phyloP scores from a whole-genome alignment of 208 protist genomes.

The Leishmania amazonensis region DNA sequence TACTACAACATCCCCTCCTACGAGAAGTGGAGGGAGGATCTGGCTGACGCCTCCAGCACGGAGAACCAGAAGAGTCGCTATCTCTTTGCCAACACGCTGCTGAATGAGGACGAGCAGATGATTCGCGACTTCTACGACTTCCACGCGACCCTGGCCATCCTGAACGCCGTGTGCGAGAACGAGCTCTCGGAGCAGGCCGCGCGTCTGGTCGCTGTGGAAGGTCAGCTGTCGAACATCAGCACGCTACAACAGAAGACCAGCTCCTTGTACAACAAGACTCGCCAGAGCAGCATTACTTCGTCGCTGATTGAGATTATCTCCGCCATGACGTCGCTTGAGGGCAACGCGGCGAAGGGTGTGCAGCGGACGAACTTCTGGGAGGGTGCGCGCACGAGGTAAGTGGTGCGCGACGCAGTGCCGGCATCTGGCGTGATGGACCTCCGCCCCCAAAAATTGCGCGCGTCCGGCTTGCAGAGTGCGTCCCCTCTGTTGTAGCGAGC shows the following conservation, averaged over 20 bases:
- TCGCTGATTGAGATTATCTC: constrained; percentile 92
- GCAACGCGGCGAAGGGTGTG: constrained; percentile 78
- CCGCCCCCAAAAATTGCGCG: neutral
- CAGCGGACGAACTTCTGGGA: constrained; percentile 89
- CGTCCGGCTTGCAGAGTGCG: neutral
- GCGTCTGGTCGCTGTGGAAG: constrained; percentile 87
- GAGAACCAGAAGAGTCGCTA: constrained; percentile 90
- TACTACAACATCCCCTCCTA: constrained; percentile 87
- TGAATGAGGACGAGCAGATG: constrained; percentile 87
- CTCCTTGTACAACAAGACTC: constrained; percentile 92
- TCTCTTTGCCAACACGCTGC: constrained; percentile 82
- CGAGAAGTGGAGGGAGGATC: constrained; percentile 82
- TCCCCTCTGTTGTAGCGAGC: neutral
- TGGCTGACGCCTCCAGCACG: constrained; percentile 72
- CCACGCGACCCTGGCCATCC: constrained; percentile 78
- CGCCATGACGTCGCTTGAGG: constrained; percentile 90
- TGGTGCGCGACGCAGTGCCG: neutral
- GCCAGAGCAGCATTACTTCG: constrained; percentile 89
- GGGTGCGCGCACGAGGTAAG: constrained; percentile 56
- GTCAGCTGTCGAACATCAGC: constrained; percentile 90
- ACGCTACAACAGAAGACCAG: constrained; percentile 83
- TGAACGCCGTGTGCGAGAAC: constrained; percentile 90
- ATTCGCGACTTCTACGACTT: constrained; percentile 92
- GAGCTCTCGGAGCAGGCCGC: constrained; percentile 92
- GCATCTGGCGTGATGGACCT: neutral